A percentile compares a stretch with the other conserved stretches of the same genome.
These are phyloP conservation scores for Suillus placidus DNA, from an alignment of 768 basidiomycete genomes.

Conservation along the genomic window DNA sequence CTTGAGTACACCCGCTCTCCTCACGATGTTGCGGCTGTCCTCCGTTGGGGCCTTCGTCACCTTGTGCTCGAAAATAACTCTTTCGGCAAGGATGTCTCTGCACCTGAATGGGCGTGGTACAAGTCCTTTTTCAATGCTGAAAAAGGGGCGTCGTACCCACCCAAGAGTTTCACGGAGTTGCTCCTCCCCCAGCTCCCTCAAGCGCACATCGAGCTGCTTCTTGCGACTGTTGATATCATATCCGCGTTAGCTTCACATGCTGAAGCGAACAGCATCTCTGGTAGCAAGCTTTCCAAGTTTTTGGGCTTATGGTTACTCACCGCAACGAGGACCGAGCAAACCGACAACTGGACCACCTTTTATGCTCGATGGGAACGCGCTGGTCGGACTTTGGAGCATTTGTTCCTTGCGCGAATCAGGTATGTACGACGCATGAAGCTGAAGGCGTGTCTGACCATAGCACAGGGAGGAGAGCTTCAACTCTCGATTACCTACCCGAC, in stretches of 20 bases:
- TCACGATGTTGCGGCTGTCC: slow-evolving; percentile 77
- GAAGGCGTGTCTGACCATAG: neutral
- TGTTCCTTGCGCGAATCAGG: slow-evolving; percentile 77
- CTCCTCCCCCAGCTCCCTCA: slow-evolving; percentile 63
- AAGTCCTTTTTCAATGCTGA: slow-evolving; percentile 62
- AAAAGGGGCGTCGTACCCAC: slow-evolving; percentile 58
- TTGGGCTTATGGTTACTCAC: slow-evolving; percentile 75
- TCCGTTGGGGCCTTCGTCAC: slow-evolving; percentile 82
- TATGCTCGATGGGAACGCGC: slow-evolving; percentile 76
- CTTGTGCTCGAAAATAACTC: slow-evolving; percentile 58
- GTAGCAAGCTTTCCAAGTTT: slow-evolving; percentile 75
- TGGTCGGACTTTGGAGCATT: slow-evolving; percentile 73
- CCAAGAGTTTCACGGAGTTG: slow-evolving; percentile 61
- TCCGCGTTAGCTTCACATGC: slow-evolving; percentile 72
- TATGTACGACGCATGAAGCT: slow-evolving; percentile 29
- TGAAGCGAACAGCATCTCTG: slow-evolving; percentile 73
- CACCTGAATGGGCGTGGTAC: slow-evolving; percentile 69
- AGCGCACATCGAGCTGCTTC: slow-evolving; percentile 60
- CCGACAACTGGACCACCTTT: slow-evolving; percentile 65
- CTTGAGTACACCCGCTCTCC: slow-evolving; percentile 65
- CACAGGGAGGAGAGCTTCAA: slow-evolving; percentile 59
- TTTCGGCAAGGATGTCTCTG: slow-evolving; percentile 56
- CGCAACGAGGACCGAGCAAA: slow-evolving; percentile 45
- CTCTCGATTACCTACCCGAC: slow-evolving; percentile 65
- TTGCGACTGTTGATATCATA: slow-evolving; percentile 59